Evolutionary conservation across 2,329 filamentous ascomycete genomes (phyloP), one percentile per base, ranked within the genome.

Genomic region (Aspergillus piperis): DNA sequence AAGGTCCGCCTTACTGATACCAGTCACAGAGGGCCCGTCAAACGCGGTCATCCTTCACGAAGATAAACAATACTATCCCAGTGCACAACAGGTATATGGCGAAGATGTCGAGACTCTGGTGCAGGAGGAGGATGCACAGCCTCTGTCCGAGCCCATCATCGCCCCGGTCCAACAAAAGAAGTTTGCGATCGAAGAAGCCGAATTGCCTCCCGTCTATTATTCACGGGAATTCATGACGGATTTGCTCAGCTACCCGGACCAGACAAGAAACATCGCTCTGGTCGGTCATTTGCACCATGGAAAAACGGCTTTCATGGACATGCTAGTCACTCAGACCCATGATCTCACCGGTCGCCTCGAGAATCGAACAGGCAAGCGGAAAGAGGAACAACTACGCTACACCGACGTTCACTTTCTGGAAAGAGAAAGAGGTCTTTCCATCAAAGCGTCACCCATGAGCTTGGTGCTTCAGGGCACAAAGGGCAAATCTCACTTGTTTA

Each of bases 21-120:
- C 54, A 59, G 63, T 85, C 57, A 87, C 92, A 75, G 89, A 93
- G 52, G 92, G 90, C 13, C 91, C 94, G 3, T 97, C 93, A 5
- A 99, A 98, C 76, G 94, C 95, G 54, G 92, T 99, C n/a, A 86
- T 99, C 60, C 85, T 99, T 49, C 95, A 99, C 79, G 95, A 99
- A 82, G 95, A 99, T 80, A 99, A 99, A 78, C 95, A 98, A 75
- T 99, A 99, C 78, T 99, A 99, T 74, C 95, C 95, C 30, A 96
- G 93, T n/a, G 95, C 95, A 59, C 89, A 94, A 73, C 95, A 99
- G 77, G 88, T 96, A 44, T 99, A 98, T 75, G 95, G 95, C 55
- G 85, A 88, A 69, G 93, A 95, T 78, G 95, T 99, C 70, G 95
- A 99, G 79, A 95, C 94, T 1, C 81, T 96, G 77, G 94, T 99